Conservation (phyloP, 768 basidiomycete species). For the Lactifluus subvellereus region DNA sequence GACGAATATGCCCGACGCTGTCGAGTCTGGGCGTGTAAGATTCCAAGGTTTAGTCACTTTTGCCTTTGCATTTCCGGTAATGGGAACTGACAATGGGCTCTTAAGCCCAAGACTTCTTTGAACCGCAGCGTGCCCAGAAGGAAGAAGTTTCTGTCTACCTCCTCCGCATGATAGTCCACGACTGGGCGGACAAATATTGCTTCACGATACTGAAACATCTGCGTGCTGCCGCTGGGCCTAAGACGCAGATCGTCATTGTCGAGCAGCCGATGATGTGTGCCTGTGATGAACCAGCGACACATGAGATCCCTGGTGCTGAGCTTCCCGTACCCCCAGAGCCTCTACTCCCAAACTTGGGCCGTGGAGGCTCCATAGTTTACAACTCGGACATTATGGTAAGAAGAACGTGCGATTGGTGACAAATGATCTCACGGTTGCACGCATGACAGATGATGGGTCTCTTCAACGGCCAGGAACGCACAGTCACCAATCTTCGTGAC, state of each 20-base stretch:
- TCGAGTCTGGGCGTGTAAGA: constrained; percentile 25
- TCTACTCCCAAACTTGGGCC: constrained; percentile 27
- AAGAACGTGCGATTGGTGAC: background rate
- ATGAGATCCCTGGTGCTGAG: constrained; percentile 19
- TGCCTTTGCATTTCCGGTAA: background rate
- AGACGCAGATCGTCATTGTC: constrained; percentile 29
- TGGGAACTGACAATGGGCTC: background rate
- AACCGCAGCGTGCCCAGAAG: constrained; percentile 26
- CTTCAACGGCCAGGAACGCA: constrained; percentile 2
- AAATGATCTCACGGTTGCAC: background rate
- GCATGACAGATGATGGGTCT: constrained; percentile 5
- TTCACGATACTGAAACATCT: constrained; percentile 28
- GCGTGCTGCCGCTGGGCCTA: constrained; percentile 25
- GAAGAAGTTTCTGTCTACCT: constrained; percentile 30
- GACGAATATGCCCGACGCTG: constrained; percentile 24
- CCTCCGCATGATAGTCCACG: constrained; percentile 30
- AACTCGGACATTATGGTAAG: constrained; percentile 23
- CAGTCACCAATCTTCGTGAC: constrained; percentile 3
- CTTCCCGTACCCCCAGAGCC: constrained; percentile 24
- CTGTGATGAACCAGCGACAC: constrained; percentile 22
- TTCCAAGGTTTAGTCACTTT: constrained; percentile 24
- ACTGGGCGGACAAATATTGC: constrained; percentile 33
- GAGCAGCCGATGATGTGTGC: constrained; percentile 27
- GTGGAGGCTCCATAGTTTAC: constrained; percentile 19
- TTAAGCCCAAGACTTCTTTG: constrained; percentile 27